Percentiles rank a stretch among this genome's conserved stretches.
Conservation (phyloP, 805 yeast genomes). For the Kodamaea kakaduensis region DNA sequence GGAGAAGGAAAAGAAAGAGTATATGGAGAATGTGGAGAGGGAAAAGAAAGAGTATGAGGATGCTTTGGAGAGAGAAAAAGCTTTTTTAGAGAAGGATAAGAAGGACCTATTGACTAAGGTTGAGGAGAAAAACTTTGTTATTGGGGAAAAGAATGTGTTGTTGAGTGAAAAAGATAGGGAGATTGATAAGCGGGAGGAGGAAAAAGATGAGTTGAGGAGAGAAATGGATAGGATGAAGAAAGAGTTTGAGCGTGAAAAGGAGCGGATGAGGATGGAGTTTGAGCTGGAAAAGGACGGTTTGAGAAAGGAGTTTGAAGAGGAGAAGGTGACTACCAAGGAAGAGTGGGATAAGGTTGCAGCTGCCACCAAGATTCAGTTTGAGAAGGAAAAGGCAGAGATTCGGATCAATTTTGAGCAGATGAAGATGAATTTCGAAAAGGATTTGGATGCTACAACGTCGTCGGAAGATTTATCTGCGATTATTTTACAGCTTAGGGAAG, state of each 20-base stretch:
- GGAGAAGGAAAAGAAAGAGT: too few relatives aligned
- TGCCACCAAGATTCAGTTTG: slow-evolving; percentile 1
- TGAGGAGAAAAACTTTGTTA: not conserved
- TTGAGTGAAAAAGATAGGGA: slow-evolving; percentile 12
- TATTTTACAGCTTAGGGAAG: too few relatives aligned
- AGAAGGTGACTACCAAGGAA: not conserved
- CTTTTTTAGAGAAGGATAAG: not conserved
- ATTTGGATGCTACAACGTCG: too few relatives aligned
- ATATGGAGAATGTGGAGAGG: not conserved
- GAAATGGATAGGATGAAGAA: slow-evolving; percentile 16
- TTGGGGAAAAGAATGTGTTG: slow-evolving; percentile 6
- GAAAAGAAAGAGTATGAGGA: not conserved
- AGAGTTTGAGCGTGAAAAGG: not conserved
- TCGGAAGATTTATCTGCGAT: too few relatives aligned
- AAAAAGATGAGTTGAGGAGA: slow-evolving; percentile 17
- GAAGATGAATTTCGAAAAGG: too few relatives aligned
- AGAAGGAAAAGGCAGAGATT: too few relatives aligned
- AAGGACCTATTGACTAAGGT: not conserved
- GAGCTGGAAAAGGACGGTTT: not conserved
- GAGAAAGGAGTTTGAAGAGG: not conserved
- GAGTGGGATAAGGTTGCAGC: not conserved
- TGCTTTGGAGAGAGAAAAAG: slow-evolving; percentile 1
- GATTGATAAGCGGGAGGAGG: too few relatives aligned
- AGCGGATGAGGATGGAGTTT: not conserved
- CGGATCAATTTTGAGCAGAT: too few relatives aligned